Evolutionary conservation across 2,329 filamentous ascomycete species (phyloP), one percentile per base, ranked within the genome.

Genomic region (Phialemonium atrogriseum): DNA sequence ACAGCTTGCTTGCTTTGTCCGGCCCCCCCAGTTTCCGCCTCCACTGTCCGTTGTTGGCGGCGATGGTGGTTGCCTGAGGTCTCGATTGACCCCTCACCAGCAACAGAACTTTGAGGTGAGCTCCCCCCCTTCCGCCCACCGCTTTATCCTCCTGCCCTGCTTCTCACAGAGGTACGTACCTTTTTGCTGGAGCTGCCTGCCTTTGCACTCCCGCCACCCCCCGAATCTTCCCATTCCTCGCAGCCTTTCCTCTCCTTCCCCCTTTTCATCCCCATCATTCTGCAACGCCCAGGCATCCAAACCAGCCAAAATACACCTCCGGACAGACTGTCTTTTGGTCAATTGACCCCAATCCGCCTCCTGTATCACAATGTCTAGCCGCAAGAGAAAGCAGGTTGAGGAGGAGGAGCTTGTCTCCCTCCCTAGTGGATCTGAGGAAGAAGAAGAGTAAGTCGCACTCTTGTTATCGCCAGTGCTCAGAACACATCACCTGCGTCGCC

Each of bases 331-430:
- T 10, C 17, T 21, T 30, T 37, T 34, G 22, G 17, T 35, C 49
- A 49, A 55, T 56, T 52, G 49, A 46, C 35, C 29, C 13, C 31
- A 19, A 17, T 28, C 22, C 12, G 35, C 37, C 25, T 30, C 37
- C 17, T 27, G 23, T 36, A 31, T 22, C 37, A 55, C 36, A 39
- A 69, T 69, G 63, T 61, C 64, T 36, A 53, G 59, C 46, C 66
- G 67, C 48, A 71, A 71, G 65, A 66, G 66, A 59, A 68, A 67
- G 60, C 62, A 66, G 45, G 64, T 62, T 15, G 65, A 68, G 42
- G 63, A 68, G 49, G 66, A 70, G 36, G 66, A 70, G 55, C 65
- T 72, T 20, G 62, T 72, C 39, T 68, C 67, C 39, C 64, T 72
- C 33, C 67, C 68, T 33, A 67, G 68, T 38, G 66, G 60, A 28